Evolutionary conservation across 352 stramenopile genomes (phyloP).

Genomic region (Phytophthora megakarya): DNA sequence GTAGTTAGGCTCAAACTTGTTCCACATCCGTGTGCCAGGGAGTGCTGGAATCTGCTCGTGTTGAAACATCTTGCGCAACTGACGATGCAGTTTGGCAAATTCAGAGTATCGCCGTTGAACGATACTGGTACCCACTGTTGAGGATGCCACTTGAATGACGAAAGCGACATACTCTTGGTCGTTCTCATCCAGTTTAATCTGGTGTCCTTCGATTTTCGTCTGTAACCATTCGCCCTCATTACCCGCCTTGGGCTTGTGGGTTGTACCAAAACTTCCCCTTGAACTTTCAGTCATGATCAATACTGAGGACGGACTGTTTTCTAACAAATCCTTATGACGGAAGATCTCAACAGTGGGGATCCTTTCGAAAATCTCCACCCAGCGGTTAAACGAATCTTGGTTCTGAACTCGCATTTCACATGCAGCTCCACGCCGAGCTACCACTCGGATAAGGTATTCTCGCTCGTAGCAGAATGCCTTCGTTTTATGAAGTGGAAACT

Average conservation of each 20-base stretch:
- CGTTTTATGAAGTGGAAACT: slow-evolving; percentile 71
- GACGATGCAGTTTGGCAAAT: slow-evolving; percentile 75
- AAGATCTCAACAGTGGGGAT: slow-evolving; percentile 65
- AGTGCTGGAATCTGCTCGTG: slow-evolving; percentile 78
- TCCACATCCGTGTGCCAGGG: slow-evolving; percentile 79
- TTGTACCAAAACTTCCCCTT: slow-evolving; percentile 25
- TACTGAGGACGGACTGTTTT: slow-evolving; percentile 81
- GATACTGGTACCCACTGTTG: slow-evolving; percentile 57
- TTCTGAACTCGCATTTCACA: slow-evolving; percentile 85
- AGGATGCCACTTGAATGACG: slow-evolving; percentile 81
- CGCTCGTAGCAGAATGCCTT: slow-evolving; percentile 77
- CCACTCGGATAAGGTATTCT: slow-evolving; percentile 78
- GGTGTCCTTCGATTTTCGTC: slow-evolving; percentile 81
- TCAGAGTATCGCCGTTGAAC: slow-evolving; percentile 85
- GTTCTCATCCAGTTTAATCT: slow-evolving; percentile 73
- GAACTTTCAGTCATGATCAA: slow-evolving; percentile 64
- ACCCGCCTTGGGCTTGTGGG: slow-evolving; percentile 4
- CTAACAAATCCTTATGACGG: slow-evolving; percentile 73
- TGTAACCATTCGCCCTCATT: slow-evolving; percentile 63
- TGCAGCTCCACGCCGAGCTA: slow-evolving; percentile 65
- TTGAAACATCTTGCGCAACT: slow-evolving; percentile 78
- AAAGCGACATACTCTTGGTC: slow-evolving; percentile 77
- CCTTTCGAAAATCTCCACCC: slow-evolving; percentile 65
- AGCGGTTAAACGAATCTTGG: slow-evolving; percentile 75
- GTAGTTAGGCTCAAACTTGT: slow-evolving; percentile 84